A percentile compares a stretch with the other conserved stretches of the same genome.
Evolutionary conservation across 495 filamentous ascomycete genomes (phyloP).

Genomic region (Oidiodendron maius): DNA sequence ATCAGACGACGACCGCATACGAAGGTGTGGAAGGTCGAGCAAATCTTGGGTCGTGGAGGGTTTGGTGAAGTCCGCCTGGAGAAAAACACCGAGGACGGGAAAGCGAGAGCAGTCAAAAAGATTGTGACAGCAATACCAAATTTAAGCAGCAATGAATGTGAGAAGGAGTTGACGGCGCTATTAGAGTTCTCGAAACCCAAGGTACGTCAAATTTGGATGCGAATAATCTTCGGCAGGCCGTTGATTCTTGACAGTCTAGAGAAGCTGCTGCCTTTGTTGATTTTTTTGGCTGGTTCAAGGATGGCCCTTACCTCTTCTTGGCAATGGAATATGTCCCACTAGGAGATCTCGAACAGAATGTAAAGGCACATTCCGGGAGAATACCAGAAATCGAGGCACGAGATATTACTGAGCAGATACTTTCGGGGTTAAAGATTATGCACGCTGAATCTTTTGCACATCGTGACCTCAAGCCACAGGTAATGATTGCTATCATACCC

Average conservation of each 20-base stretch:
- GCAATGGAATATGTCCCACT: constrained; percentile 28
- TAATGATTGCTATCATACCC: neutral
- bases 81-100: neutral
- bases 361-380: neutral
- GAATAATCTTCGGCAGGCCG: neutral
- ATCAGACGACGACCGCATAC: neutral
- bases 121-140: neutral
- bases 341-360: constrained; percentile 12
- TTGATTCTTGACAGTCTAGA: constrained; percentile 1
- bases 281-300: no score
- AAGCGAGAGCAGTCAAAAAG: constrained; percentile 1
- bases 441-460: no score
- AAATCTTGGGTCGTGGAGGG: neutral
- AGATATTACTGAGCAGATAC: neutral
- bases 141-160: neutral
- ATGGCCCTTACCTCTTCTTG: constrained; percentile 13
- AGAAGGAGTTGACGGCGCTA: constrained; percentile 1
- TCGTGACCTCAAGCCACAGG: no score
- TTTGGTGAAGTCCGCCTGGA: constrained; percentile 1
- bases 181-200: constrained; percentile 14
- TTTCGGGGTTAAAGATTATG: no score
- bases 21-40: neutral
- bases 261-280: constrained; percentile 8
- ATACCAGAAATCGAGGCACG: constrained; percentile 11
- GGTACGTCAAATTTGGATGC: constrained; percentile 10